phyloP scores from a whole-genome alignment of 2,329 filamentous ascomycete genomes.

The Pezizomycotina sp. region DNA sequence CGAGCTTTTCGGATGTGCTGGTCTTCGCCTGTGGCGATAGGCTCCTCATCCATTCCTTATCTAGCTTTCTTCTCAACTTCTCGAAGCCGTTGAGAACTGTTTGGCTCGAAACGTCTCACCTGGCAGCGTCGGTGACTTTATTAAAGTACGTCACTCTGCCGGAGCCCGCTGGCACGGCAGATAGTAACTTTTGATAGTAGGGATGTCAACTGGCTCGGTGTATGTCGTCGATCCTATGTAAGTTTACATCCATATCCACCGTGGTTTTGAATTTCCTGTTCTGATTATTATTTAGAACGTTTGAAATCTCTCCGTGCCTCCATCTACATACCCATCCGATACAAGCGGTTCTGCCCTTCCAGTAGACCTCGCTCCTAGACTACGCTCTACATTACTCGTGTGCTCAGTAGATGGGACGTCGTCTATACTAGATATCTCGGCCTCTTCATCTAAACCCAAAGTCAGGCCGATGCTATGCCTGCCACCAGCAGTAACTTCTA shows the following conservation, averaged over 20 bases:
- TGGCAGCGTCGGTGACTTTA: constrained; percentile 10
- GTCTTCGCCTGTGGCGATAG: constrained; percentile 20
- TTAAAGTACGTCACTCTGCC: constrained; percentile 18
- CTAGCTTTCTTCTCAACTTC: constrained; percentile 21
- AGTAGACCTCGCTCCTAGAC: constrained; percentile 21
- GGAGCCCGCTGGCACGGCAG: constrained; percentile 17
- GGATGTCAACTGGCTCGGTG: constrained; percentile 20
- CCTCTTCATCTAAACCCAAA: constrained; percentile 16
- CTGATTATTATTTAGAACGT: constrained; percentile 5
- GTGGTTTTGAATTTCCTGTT: neutral
- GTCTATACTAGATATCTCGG: constrained; percentile 22
- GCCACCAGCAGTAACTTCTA: constrained; percentile 12
- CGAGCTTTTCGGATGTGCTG: constrained; percentile 21
- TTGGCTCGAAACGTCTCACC: constrained; percentile 8
- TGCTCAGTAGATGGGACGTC: constrained; percentile 21
- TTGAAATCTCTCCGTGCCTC: constrained; percentile 21
- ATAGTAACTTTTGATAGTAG: constrained; percentile 21
- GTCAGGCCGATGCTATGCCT: constrained; percentile 16
- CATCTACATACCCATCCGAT: constrained; percentile 20
- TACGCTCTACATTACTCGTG: constrained; percentile 22
- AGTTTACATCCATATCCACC: neutral
- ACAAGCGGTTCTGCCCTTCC: constrained; percentile 21
- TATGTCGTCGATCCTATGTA: constrained; percentile 20
- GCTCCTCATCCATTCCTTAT: constrained; percentile 20
- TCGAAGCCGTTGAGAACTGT: constrained; percentile 10